phyloP scores from a whole-genome alignment of 2,329 filamentous ascomycete species.

The Phoma sp. region DNA sequence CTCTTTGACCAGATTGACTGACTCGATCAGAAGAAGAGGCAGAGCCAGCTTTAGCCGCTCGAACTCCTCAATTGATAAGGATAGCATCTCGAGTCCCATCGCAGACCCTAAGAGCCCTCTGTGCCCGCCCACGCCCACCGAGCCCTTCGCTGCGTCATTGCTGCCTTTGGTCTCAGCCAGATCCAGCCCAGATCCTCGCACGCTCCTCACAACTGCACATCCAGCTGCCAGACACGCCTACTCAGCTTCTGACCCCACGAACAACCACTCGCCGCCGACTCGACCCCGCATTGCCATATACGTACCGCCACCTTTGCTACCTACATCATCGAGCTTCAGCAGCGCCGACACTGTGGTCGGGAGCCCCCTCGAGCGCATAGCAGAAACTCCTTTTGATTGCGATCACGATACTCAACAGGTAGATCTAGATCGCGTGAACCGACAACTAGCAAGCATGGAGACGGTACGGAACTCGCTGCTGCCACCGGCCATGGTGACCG shows the following conservation, averaged over 20 bases:
- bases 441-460: conserved; percentile 36
- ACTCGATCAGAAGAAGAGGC: conserved; percentile 32
- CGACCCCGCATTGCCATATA: conserved; percentile 7
- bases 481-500: conserved; percentile 36
- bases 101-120: conserved; percentile 25
- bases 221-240: conserved; percentile 19
- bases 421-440: conserved; percentile 7
- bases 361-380: conserved; percentile 34
- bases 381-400: conserved; percentile 33
- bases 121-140: conserved; percentile 20
- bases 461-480: conserved; percentile 32
- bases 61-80: conserved; percentile 29
- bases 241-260: conserved; percentile 34
- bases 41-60: conserved; percentile 23
- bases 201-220: background rate
- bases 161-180: conserved; percentile 13
- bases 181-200: conserved; percentile 4
- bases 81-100: conserved; percentile 38
- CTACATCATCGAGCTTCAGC: conserved; percentile 22
- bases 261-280: conserved; percentile 17
- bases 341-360: conserved; percentile 22
- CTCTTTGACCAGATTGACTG: conserved; percentile 40
- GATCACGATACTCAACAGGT: conserved; percentile 17
- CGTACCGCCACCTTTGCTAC: conserved; percentile 22
- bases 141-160: conserved; percentile 7